Percentiles rank a stretch among this genome's conserved stretches.
Conservation (phyloP, 148 eudicot species). For the Selenicereus undatus region DNA sequence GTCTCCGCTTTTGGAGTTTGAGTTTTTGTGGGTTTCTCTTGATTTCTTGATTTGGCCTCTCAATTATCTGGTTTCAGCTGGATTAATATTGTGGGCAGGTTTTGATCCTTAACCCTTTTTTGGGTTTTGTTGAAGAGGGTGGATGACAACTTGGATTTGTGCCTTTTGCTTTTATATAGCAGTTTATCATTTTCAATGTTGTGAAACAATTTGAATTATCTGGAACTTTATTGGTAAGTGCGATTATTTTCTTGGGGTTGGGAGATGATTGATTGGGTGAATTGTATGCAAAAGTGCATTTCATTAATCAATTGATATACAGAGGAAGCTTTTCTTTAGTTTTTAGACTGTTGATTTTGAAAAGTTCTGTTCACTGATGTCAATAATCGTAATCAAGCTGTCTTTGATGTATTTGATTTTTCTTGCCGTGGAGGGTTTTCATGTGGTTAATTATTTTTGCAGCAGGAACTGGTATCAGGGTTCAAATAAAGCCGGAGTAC, state of each 20-base stretch:
- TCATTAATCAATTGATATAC: not conserved
- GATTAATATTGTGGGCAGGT: not conserved
- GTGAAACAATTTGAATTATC: not conserved
- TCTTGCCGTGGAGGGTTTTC: not conserved
- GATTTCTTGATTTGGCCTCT: not conserved
- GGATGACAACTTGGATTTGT: not conserved
- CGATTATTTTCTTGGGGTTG: not conserved
- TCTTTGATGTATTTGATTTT: not conserved
- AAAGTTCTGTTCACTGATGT: not conserved
- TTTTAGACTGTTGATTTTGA: not conserved
- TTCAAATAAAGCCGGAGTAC: constrained; percentile 67
- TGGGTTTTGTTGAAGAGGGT: not conserved
- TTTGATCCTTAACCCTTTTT: not conserved
- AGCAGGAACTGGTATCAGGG: constrained; percentile 86
- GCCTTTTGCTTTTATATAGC: not conserved
- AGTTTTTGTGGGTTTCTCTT: not conserved
- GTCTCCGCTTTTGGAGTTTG: not conserved
- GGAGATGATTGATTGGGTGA: constrained; percentile 6
- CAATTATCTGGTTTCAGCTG: not conserved
- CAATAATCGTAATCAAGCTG: not conserved
- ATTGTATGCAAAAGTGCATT: not conserved
- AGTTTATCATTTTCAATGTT: not conserved
- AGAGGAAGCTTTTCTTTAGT: not conserved
- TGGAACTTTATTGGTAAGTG: not conserved
- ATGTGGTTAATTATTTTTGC: constrained; percentile 20